These are phyloP conservation scores for Asterionellopsis glacialis DNA, from an alignment of 108 stramenopile genomes.

Conservation along the genomic window DNA sequence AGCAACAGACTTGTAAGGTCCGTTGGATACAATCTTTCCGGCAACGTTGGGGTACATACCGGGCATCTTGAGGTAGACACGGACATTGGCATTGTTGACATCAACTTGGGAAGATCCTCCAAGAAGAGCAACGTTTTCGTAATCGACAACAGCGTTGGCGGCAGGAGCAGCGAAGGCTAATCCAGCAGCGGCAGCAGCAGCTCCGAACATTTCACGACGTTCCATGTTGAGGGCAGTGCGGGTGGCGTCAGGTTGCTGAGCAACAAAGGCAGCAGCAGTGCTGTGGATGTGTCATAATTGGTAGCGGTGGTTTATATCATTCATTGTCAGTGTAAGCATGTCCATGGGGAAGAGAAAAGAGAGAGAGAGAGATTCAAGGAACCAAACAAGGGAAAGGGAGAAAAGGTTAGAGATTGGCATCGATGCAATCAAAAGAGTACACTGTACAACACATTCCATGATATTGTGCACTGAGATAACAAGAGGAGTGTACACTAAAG, in stretches of 20 bases:
- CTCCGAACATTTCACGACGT: constrained; percentile 74
- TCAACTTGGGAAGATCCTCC: constrained; percentile 82
- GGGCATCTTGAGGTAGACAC: constrained; percentile 93
- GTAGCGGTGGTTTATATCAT: no score
- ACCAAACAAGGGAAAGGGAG: no score
- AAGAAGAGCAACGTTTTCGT: constrained; percentile 73
- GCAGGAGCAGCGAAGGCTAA: constrained; percentile 56
- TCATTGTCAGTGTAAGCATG: no score
- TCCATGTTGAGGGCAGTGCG: constrained; percentile 52
- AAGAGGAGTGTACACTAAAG: no score
- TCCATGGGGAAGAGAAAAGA: no score
- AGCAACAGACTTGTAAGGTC: constrained; percentile 90
- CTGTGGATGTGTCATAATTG: constrained; percentile 31
- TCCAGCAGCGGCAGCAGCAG: constrained; percentile 61
- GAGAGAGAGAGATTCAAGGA: no score
- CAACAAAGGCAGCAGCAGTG: constrained; percentile 73
- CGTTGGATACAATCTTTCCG: constrained; percentile 94
- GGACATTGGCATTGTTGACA: constrained; percentile 97
- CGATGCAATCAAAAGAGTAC: no score
- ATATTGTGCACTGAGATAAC: no score
- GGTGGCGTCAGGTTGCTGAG: constrained; percentile 29
- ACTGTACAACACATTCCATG: no score
- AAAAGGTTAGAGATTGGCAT: no score
- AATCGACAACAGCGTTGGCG: constrained; percentile 81
- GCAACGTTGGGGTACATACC: constrained; percentile 96